Base-by-base conservation (phyloP, 2,329 filamentous ascomycete genomes). In the Ophiostoma ips region DNA sequence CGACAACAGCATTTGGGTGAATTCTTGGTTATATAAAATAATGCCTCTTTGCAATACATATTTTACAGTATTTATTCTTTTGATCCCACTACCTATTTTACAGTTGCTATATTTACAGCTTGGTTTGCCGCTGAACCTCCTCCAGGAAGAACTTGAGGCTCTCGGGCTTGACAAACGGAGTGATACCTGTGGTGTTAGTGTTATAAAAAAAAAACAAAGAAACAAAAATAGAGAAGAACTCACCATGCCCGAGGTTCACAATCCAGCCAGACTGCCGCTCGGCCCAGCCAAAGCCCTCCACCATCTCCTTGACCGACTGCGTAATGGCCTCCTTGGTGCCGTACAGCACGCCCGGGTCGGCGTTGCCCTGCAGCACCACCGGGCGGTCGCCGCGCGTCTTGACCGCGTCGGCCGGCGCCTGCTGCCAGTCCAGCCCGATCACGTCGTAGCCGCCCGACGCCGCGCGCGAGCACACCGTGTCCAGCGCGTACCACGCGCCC, bases 241-340 rank as follows among this genome's bases (percentile, higher is more conserved):
- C 8, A 28, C 24, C 92, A 63, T 98, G 92, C 9, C 92, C 92
- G 55, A 98, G 74, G 64, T 98, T 98, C 45, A 86, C 87, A 58
- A 98, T 96, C 90, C 92, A 98, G 37, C 90, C 87, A 65, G 89
- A 81, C 67, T 88, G 90, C 50, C 83, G 84, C 55, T 81, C 80
- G 5, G 69, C 68, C 63, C 79, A 80, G 53, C 75, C 74, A 62
- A 96, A 98, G 0, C 90, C 90, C 54, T 81, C 70, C 1, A 94
- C 87, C 84, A 95, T 95, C 44, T 81, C 73, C 66, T 90, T 75
- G 8, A 95, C 89, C 0, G 82, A 84, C 56, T 76, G 71, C 4
- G 87, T 92, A 57, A 98, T 96, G 41, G 82, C 78, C 55, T 83
- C 80, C 56, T 76, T 81, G 8, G 83, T 82, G 37, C 92, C 92